These are phyloP conservation scores for Aspergillus sclerotiicarbonarius DNA, from an alignment of 495 filamentous ascomycete species.

Conservation along the genomic window DNA sequence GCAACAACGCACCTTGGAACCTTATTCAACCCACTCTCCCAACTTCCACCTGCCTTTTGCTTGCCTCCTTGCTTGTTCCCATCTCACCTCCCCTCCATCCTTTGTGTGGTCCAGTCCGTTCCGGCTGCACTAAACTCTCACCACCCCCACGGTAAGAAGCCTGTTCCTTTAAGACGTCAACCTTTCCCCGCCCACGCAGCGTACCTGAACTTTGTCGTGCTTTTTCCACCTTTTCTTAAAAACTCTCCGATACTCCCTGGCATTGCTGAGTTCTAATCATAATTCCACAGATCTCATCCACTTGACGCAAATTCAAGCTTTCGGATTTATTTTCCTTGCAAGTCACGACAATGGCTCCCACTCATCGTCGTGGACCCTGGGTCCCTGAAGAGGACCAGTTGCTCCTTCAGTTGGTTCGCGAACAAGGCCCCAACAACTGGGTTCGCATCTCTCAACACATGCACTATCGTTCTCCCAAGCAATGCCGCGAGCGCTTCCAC, in stretches of 20 bases:
- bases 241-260: not conserved
- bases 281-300: not conserved
- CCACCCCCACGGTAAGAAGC: constrained; percentile 1
- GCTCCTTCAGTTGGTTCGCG: constrained; percentile 69
- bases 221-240: not conserved
- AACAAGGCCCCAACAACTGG: constrained; percentile 86
- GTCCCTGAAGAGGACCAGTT: constrained; percentile 73
- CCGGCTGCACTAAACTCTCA: not conserved
- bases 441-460: constrained; percentile 80
- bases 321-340: constrained; percentile 7
- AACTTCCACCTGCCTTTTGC: not conserved
- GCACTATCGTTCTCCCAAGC: constrained; percentile 81
- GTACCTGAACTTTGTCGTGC: constrained; percentile 2
- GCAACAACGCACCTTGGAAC: constrained; percentile 8
- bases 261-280: constrained; percentile 8
- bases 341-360: constrained; percentile 40
- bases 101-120: not conserved
- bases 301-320: not conserved
- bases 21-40: not conserved
- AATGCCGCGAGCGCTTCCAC: constrained; percentile 93
- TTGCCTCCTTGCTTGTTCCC: not conserved
- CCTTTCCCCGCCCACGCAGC: constrained; percentile 3
- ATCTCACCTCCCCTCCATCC: not conserved
- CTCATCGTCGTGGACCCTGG: constrained; percentile 85
- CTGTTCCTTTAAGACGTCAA: not conserved